Percentiles rank a stretch among this genome's conserved stretches.
Evolutionary conservation across 352 stramenopile genomes (phyloP).

Genomic region (Globisporangium nunn): DNA sequence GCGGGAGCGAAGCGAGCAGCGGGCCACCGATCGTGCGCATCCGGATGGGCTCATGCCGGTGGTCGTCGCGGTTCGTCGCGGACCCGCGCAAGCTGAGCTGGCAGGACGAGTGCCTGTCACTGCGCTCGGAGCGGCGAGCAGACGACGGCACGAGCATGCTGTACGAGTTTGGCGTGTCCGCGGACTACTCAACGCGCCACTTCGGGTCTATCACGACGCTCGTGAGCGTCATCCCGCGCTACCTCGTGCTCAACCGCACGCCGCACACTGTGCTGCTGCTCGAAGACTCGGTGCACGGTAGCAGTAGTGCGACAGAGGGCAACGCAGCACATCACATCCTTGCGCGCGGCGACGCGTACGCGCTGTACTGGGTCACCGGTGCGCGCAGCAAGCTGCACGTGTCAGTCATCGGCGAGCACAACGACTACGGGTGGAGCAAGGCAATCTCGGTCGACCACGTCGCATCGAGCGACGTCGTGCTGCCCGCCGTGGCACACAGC

Average conservation of each 20-base stretch:
- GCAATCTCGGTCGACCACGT: conserved; percentile 44
- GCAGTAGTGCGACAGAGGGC: not conserved
- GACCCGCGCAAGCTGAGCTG: conserved; percentile 72
- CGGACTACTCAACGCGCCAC: conserved; percentile 74
- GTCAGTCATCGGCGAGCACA: conserved; percentile 40
- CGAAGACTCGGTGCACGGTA: conserved; percentile 22
- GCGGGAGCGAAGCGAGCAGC: conserved; percentile 16
- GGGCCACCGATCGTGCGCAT: conserved; percentile 44
- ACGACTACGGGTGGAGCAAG: conserved; percentile 59
- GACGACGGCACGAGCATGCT: conserved; percentile 30
- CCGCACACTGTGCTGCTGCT: conserved; percentile 59
- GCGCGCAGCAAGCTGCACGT: conserved; percentile 38
- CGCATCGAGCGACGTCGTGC: conserved; percentile 34
- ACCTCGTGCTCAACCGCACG: conserved; percentile 66
- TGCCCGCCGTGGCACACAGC: conserved; percentile 32
- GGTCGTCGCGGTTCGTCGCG: conserved; percentile 64
- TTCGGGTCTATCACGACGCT: conserved; percentile 81
- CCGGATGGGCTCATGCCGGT: conserved; percentile 44
- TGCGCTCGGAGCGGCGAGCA: conserved; percentile 24
- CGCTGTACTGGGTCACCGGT: conserved; percentile 69
- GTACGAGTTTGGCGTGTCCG: conserved; percentile 78
- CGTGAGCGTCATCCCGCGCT: conserved; percentile 78
- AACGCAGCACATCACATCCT: conserved; percentile 73
- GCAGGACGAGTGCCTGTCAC: conserved; percentile 75
- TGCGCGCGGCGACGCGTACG: conserved; percentile 59